A percentile compares a stretch with the other conserved stretches of the same genome.
These are phyloP conservation scores for Rhodosporidiobolus sp. DNA, from an alignment of 768 basidiomycete species.

Conservation along the genomic window DNA sequence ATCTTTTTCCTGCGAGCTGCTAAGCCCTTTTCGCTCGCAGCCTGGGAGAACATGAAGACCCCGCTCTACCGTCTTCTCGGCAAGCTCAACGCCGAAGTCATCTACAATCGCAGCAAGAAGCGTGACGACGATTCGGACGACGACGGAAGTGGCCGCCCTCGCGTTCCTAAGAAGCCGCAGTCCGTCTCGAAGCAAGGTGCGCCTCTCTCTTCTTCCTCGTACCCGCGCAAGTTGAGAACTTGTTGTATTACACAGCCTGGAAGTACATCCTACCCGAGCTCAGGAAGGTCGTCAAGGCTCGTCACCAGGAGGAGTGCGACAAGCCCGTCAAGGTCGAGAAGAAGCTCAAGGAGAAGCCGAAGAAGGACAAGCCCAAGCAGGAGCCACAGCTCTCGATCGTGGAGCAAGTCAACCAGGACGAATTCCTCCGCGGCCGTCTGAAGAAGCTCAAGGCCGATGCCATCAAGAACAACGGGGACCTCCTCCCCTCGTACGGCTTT, in stretches of 20 bases:
- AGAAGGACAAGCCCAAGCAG: too few relatives aligned
- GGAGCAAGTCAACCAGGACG: too few relatives aligned
- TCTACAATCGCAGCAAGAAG: neutral
- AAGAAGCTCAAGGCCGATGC: too few relatives aligned
- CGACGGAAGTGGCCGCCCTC: neutral
- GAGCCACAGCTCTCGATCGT: too few relatives aligned
- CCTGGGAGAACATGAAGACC: neutral
- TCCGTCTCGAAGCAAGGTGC: neutral
- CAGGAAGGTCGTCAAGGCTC: neutral
- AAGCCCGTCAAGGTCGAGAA: too few relatives aligned
- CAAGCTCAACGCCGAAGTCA: neutral
- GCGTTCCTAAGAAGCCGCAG: neutral
- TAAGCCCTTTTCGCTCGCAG: too few relatives aligned
- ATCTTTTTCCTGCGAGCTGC: too few relatives aligned
- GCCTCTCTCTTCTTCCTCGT: neutral
- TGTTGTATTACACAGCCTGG: neutral
- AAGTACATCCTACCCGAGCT: neutral
- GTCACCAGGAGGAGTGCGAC: neutral
- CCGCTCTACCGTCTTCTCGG: neutral
- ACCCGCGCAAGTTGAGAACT: neutral
- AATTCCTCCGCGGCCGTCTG: too few relatives aligned
- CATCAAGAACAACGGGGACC: too few relatives aligned
- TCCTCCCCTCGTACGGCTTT: too few relatives aligned
- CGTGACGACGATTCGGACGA: neutral
- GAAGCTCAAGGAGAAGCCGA: too few relatives aligned